A percentile compares a stretch with the other conserved stretches of the same genome.
phyloP scores from a whole-genome alignment of 192 early-diverging fungal species.

The Coemansia sp. region DNA sequence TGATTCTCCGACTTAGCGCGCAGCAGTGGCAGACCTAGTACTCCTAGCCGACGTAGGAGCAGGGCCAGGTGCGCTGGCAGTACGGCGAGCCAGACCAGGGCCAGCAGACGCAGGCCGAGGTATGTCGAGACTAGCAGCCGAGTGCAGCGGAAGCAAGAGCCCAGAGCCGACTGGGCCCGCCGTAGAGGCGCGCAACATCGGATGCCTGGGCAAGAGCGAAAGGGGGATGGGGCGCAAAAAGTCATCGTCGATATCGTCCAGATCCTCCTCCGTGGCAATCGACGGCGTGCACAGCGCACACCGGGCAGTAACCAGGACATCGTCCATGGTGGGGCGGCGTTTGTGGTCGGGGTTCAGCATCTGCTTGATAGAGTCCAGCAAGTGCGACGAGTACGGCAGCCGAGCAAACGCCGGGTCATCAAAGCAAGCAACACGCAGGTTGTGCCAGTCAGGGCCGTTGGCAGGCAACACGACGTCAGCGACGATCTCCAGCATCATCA shows the following conservation, averaged over 20 bases:
- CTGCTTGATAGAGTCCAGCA: constrained; percentile 64
- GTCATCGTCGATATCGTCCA: constrained; percentile 9
- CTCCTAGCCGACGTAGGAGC: constrained; percentile 17
- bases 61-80: constrained; percentile 41
- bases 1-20: constrained; percentile 28
- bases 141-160: neutral
- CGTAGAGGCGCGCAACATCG: constrained; percentile 35
- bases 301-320: constrained; percentile 49
- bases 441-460: constrained; percentile 86
- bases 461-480: constrained; percentile 87
- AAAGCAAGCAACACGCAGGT: constrained; percentile 76
- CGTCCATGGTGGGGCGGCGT: constrained; percentile 59
- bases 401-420: constrained; percentile 59
- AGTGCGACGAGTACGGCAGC: constrained; percentile 50
- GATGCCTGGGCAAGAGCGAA: constrained; percentile 4
- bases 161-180: constrained; percentile 13
- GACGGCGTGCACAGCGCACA: constrained; percentile 31
- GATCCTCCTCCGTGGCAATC: constrained; percentile 22
- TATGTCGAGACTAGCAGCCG: neutral
- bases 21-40: constrained; percentile 17
- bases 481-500: constrained; percentile 85
- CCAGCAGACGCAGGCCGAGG: constrained; percentile 13
- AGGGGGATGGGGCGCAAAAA: constrained; percentile 2
- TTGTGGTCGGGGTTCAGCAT: constrained; percentile 67
- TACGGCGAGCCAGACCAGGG: constrained; percentile 27